A percentile compares a stretch with the other conserved stretches of the same genome.
These are phyloP conservation scores for Hypomontagnella submonticulosa DNA, from an alignment of 495 filamentous ascomycete genomes.

Conservation along the genomic window DNA sequence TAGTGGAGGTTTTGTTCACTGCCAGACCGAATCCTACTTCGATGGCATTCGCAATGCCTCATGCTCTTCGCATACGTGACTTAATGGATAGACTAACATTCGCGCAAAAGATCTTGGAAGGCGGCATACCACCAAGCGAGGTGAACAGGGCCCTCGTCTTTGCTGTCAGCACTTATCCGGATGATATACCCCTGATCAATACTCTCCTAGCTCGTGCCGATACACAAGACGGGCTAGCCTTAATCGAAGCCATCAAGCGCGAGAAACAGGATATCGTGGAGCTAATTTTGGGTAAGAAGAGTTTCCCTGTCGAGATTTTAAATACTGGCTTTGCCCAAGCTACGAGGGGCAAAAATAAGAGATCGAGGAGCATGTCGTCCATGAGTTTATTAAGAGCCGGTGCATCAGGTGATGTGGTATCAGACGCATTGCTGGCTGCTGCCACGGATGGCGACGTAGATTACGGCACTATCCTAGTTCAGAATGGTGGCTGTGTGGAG, in stretches of 20 bases:
- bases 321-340: conserved; percentile 50
- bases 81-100: conserved; percentile 56
- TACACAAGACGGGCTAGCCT: conserved; percentile 54
- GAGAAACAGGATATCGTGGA: conserved; percentile 51
- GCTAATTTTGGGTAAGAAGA: conserved; percentile 53
- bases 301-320: conserved; percentile 43
- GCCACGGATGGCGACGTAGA: conserved; percentile 58
- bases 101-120: conserved; percentile 54
- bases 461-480: conserved; percentile 54
- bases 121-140: conserved; percentile 52
- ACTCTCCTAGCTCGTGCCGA: conserved; percentile 54
- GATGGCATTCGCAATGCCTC: conserved; percentile 54
- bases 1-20: conserved; percentile 55
- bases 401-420: conserved; percentile 49
- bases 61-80: conserved; percentile 56
- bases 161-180: conserved; percentile 51
- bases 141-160: conserved; percentile 58
- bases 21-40: conserved; percentile 47
- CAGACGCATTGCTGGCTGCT: conserved; percentile 54
- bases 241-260: conserved; percentile 50
- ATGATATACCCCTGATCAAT: conserved; percentile 54
- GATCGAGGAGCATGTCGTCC: conserved; percentile 49
- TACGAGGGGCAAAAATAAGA: conserved; percentile 44
- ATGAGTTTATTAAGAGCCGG: conserved; percentile 52
- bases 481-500: conserved; percentile 55